These are phyloP conservation scores for Sisymbrium irio DNA, from an alignment of 345 rosid genomes.

Conservation along the genomic window DNA sequence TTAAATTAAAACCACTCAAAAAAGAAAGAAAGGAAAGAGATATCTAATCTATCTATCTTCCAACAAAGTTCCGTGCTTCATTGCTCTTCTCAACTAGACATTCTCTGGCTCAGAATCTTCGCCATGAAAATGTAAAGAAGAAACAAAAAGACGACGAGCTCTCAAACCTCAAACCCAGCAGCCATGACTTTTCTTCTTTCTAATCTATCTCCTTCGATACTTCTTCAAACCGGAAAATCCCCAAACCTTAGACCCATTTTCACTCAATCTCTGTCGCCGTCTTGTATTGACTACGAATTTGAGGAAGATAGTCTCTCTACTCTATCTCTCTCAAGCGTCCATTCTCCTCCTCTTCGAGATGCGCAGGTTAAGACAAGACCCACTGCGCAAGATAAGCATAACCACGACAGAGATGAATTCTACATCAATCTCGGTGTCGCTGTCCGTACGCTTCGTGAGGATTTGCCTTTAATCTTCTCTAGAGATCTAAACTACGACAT, in stretches of 20 bases:
- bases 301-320: slow-evolving; percentile 10
- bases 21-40: background rate
- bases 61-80: slow-evolving; percentile 27
- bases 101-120: slow-evolving; percentile 32
- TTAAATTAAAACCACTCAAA: background rate
- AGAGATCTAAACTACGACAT: slow-evolving; percentile 87
- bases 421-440: slow-evolving; percentile 84
- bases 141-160: background rate
- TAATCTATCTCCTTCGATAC: slow-evolving; percentile 62
- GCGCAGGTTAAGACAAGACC: slow-evolving; percentile 39
- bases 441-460: slow-evolving; percentile 92
- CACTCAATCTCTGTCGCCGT: slow-evolving; percentile 21
- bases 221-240: slow-evolving; percentile 48
- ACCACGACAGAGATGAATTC: slow-evolving; percentile 65
- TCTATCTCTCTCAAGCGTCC: slow-evolving; percentile 31
- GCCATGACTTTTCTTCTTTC: slow-evolving; percentile 79
- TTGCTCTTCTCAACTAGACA: slow-evolving; percentile 23
- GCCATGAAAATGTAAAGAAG: slow-evolving; percentile 31
- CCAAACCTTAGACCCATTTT: slow-evolving; percentile 41
- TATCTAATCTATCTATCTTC: slow-evolving; percentile 20
- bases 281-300: slow-evolving; percentile 21
- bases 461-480: slow-evolving; percentile 70
- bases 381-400: slow-evolving; percentile 39
- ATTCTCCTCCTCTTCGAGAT: slow-evolving; percentile 45
- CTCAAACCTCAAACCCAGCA: background rate